Evolutionary conservation across 2,329 filamentous ascomycete genomes (phyloP).

Genomic region (Graphilbum ipis-grandicollis): DNA sequence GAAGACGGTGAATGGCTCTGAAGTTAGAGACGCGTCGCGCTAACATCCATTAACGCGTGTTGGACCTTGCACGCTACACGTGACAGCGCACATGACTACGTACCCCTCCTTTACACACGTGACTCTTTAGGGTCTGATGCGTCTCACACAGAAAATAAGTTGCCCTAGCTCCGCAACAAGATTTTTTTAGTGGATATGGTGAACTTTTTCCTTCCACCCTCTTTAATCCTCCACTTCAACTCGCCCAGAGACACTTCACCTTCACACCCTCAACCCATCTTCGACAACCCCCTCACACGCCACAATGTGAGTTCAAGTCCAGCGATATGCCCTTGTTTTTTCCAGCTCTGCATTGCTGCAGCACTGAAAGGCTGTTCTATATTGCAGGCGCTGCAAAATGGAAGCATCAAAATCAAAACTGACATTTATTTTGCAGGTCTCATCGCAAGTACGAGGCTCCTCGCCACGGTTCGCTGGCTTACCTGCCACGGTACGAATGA

Average conservation of each 20-base stretch:
- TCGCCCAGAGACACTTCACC: constrained; percentile 1
- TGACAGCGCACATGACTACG: neutral
- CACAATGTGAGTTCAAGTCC: constrained; percentile 2
- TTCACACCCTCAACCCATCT: neutral
- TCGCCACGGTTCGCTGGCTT: constrained; percentile 85
- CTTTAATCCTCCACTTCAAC: neutral
- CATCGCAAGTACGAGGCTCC: constrained; percentile 61
- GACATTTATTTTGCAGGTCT: constrained; percentile 19
- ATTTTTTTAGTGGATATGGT: neutral
- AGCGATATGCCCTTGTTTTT: neutral
- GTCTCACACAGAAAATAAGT: constrained; percentile 4
- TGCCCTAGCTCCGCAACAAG: neutral
- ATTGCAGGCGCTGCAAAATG: too few relatives aligned
- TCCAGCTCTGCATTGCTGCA: neutral
- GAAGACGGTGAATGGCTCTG: too few relatives aligned
- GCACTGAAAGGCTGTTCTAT: too few relatives aligned
- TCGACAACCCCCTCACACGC: neutral
- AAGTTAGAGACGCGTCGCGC: too few relatives aligned
- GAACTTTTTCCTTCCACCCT: neutral
- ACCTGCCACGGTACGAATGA: constrained; percentile 42
- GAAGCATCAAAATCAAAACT: neutral
- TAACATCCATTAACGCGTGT: neutral
- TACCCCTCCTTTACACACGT: neutral
- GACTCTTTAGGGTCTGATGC: neutral
- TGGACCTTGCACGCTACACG: too few relatives aligned